phyloP scores from a whole-genome alignment of 2,329 filamentous ascomycete species.

The Fusarium equiseti region DNA sequence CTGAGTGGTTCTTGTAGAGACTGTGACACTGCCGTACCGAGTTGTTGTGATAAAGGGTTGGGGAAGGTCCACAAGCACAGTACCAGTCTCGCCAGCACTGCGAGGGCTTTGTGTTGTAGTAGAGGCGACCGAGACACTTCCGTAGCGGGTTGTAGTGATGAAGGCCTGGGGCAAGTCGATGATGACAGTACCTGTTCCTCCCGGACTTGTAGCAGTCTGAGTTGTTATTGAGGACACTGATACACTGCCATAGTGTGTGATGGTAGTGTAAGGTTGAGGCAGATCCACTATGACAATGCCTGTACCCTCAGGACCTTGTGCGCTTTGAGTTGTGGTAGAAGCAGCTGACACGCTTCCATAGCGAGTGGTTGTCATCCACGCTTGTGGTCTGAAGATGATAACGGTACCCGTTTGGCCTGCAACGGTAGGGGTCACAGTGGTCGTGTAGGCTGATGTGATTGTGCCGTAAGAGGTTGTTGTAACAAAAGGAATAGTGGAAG shows the following conservation, averaged over 20 bases:
- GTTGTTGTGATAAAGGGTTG: background rate
- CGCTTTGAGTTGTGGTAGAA: background rate
- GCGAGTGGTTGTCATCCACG: slow-evolving; percentile 2
- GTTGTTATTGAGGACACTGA: background rate
- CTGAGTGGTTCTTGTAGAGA: background rate
- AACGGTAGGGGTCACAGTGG: background rate
- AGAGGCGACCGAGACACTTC: background rate
- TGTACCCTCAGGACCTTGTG: background rate
- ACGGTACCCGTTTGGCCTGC: background rate
- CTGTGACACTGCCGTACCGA: background rate
- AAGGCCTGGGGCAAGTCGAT: background rate
- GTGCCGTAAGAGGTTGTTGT: slow-evolving; percentile 5
- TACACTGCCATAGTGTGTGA: background rate
- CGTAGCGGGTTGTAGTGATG: background rate
- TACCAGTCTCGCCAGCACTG: background rate
- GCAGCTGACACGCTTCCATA: slow-evolving; percentile 2
- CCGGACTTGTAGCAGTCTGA: background rate
- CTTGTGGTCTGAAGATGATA: background rate
- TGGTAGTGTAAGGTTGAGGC: background rate
- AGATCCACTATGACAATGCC: background rate
- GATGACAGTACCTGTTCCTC: background rate
- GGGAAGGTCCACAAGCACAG: background rate
- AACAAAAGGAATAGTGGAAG: background rate
- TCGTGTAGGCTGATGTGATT: background rate
- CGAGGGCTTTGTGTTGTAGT: background rate